phyloP scores from a whole-genome alignment of 2,329 filamentous ascomycete species.

The Fusarium papillatum region DNA sequence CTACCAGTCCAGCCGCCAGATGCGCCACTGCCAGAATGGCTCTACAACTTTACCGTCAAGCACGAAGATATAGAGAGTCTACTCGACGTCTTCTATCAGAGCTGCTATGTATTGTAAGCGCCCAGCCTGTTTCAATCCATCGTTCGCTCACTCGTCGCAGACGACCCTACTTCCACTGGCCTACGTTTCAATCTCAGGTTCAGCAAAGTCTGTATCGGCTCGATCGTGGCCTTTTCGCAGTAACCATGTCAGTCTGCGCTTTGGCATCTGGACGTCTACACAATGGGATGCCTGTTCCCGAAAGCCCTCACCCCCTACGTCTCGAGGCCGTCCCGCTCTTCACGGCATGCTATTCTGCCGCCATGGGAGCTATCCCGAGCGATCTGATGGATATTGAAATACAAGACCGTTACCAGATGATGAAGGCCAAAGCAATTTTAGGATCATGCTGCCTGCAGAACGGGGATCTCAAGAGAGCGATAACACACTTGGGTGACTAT shows the following conservation, averaged over 20 bases:
- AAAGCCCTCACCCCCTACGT: not conserved
- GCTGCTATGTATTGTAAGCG: not conserved
- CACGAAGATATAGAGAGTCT: not conserved
- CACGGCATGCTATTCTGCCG: not conserved
- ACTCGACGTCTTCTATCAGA: not conserved
- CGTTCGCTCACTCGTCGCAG: not conserved
- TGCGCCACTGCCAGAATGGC: not conserved
- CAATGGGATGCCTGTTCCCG: not conserved
- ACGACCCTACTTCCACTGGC: not conserved
- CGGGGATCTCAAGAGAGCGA: not conserved
- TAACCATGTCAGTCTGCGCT: not conserved
- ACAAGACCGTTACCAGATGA: not conserved
- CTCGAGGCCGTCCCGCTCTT: not conserved
- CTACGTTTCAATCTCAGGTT: not conserved
- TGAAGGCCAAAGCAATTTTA: not conserved
- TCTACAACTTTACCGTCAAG: not conserved
- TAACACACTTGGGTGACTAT: not conserved
- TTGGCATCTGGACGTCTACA: not conserved
- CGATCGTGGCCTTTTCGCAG: not conserved
- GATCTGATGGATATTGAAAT: not conserved
- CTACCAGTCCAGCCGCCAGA: not conserved
- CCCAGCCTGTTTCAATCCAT: not conserved
- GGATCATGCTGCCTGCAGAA: not conserved
- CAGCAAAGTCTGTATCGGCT: not conserved
- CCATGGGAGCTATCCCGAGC: not conserved